Evolutionary conservation across 1,284 basidiomycete genomes (phyloP), one percentile per base, ranked within the genome.

Genomic region (Ganoderma multipileum): DNA sequence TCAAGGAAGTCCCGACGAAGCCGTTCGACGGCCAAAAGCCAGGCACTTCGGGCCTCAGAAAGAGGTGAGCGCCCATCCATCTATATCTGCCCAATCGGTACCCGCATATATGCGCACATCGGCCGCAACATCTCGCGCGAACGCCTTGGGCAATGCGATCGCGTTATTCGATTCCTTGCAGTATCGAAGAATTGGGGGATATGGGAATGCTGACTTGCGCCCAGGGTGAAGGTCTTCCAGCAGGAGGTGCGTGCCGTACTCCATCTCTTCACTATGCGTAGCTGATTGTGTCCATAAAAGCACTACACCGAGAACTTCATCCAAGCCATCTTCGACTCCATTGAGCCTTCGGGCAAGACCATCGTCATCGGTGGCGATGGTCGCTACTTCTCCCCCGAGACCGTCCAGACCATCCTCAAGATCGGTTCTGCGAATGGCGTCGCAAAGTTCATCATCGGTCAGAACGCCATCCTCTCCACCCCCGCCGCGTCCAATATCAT

Each of bases 251-350:
- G 85, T 73, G 58, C 71, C 71, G 26, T 57, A 52, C 23, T n/a
- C 36, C 11, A 39, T 61, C 55, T 38, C 47, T 41, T 38, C 55
- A 7, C 54, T 4, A 9, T 26, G 3, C n/a, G 20, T 42, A 20
- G 38, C 72, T 52, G 28, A 64, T 71, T 42, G 69, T 65, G 69
- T 63, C 39, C 61, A 59, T 61, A 63, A 68, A 41, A 95, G 91
- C 91, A 99, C 85, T 99, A 99, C 86, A 99, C 98, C 59, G 97
- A 99, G 83, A 99, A 99, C 88, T 99, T 99, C 78, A 82, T 99
- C 69, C 97, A 99, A 83, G 85, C 96, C 75, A 99, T 96, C 82
- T 91, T 99, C 75, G 91, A 95, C 76, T 94, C 96, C 66, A 95
- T 99, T 82, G 87, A 91, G 18, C 89, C 91, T 61, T 85, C 92